These are phyloP conservation scores for Leishmania gerbilli DNA, from an alignment of 208 protist species.

Conservation along the genomic window DNA sequence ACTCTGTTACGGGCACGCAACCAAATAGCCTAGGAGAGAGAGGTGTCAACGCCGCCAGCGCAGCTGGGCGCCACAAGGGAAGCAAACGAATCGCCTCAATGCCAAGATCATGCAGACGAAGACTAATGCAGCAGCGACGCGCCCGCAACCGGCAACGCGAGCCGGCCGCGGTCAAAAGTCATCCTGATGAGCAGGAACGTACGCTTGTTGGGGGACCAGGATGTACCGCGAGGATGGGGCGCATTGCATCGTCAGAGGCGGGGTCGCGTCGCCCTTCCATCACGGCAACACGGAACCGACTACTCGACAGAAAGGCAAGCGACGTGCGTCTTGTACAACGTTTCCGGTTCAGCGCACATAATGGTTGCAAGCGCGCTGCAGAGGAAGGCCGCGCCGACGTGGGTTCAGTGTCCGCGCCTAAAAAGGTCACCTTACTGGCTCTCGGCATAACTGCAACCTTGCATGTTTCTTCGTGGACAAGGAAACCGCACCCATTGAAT, in stretches of 20 bases:
- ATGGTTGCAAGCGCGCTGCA: slow-evolving; percentile 33
- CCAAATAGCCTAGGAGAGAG: no score
- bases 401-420: slow-evolving; percentile 33
- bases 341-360: slow-evolving; percentile 30
- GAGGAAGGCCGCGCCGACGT: slow-evolving; percentile 22
- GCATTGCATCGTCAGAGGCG: slow-evolving; percentile 70
- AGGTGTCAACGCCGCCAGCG: no score
- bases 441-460: slow-evolving; percentile 27
- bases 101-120: no score
- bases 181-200: no score
- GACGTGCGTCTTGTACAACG: slow-evolving; percentile 42
- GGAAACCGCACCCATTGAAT: slow-evolving; percentile 44
- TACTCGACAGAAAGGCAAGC: slow-evolving; percentile 37
- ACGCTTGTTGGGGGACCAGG: no score
- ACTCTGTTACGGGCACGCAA: no score
- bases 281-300: slow-evolving; percentile 27
- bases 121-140: no score
- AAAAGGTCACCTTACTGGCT: slow-evolving; percentile 33
- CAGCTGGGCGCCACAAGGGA: no score
- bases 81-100: no score
- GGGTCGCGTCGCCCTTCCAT: slow-evolving; percentile 19
- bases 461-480: slow-evolving; percentile 34
- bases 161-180: no score
- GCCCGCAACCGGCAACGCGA: no score
- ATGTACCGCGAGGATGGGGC: slow-evolving; percentile 14